phyloP scores from a whole-genome alignment of 805 yeast genomes.

The Hanseniaspora mollemarum region DNA sequence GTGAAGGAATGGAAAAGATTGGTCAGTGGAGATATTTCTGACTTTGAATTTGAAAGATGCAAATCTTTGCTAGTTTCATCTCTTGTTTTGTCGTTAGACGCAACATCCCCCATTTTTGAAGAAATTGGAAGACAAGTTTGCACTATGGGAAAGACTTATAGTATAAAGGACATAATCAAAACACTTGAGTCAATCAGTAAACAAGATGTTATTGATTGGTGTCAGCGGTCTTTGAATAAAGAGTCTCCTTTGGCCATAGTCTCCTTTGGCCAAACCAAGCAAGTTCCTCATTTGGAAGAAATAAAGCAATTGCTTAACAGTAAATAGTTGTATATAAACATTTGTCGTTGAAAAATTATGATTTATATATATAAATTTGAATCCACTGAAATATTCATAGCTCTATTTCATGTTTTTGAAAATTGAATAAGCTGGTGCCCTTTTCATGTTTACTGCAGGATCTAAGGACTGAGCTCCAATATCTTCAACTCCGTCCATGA shows the following conservation, averaged over 20 bases:
- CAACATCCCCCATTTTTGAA: constrained; percentile 91
- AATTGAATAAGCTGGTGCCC: constrained; percentile 4
- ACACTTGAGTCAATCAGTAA: constrained; percentile 68
- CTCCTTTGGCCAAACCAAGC: constrained; percentile 72
- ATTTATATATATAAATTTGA: constrained; percentile 9
- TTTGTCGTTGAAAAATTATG: constrained; percentile 16
- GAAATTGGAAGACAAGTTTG: constrained; percentile 96
- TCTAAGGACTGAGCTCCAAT: constrained; percentile 13
- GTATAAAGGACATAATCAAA: constrained; percentile 39
- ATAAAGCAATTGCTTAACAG: constrained; percentile 33
- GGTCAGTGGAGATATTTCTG: constrained; percentile 62
- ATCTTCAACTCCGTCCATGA: constrained; percentile 15
- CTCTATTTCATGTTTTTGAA: neutral
- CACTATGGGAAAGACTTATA: constrained; percentile 63
- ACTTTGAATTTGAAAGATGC: constrained; percentile 83
- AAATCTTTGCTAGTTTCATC: constrained; percentile 93
- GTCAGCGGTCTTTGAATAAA: constrained; percentile 56
- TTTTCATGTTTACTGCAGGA: constrained; percentile 14
- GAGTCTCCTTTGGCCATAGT: constrained; percentile 78
- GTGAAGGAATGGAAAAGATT: constrained; percentile 82
- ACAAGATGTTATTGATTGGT: constrained; percentile 78
- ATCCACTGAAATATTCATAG: neutral
- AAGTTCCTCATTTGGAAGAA: constrained; percentile 57
- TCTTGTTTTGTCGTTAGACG: constrained; percentile 76
- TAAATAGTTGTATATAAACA: constrained; percentile 25